These are phyloP conservation scores for Teratosphaeria gauchensis DNA, from an alignment of 2,329 filamentous ascomycete species.

Conservation along the genomic window DNA sequence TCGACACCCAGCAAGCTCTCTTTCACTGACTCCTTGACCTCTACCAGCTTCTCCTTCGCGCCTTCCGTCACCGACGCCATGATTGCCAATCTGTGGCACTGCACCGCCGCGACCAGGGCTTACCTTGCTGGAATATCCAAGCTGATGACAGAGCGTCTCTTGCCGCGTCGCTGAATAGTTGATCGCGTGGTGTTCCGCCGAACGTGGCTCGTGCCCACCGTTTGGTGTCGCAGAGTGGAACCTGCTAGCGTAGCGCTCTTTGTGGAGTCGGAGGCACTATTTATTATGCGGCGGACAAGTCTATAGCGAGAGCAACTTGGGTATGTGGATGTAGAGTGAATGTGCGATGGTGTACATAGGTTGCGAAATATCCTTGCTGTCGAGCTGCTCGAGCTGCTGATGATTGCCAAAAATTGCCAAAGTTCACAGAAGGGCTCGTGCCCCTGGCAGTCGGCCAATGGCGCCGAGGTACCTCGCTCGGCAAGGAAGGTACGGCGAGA, in stretches of 20 bases:
- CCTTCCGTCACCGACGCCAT: slow-evolving; percentile 59
- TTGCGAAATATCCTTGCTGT: not conserved
- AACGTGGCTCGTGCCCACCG: not conserved
- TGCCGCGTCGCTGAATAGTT: not conserved
- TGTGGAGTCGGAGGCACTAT: not conserved
- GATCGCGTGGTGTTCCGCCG: not conserved
- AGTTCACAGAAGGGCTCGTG: not conserved
- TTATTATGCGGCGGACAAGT: not conserved
- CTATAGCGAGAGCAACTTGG: not conserved
- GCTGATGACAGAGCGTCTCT: not conserved
- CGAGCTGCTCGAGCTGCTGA: not conserved
- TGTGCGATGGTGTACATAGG: not conserved
- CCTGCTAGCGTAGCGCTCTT: not conserved
- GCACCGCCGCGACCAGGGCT: slow-evolving; percentile 11
- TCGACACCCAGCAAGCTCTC: slow-evolving; percentile 54
- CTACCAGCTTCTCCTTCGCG: slow-evolving; percentile 33
- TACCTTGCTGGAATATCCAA: not conserved
- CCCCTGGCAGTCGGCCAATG: not conserved
- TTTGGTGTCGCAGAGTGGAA: not conserved
- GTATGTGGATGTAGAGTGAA: not conserved
- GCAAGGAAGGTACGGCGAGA: not conserved
- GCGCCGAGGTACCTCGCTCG: not conserved
- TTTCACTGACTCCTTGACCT: not conserved
- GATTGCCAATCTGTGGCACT: slow-evolving; percentile 21
- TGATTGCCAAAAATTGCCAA: not conserved